These are phyloP conservation scores for Mortierella claussenii DNA, from an alignment of 192 early-diverging fungal species.

Conservation along the genomic window DNA sequence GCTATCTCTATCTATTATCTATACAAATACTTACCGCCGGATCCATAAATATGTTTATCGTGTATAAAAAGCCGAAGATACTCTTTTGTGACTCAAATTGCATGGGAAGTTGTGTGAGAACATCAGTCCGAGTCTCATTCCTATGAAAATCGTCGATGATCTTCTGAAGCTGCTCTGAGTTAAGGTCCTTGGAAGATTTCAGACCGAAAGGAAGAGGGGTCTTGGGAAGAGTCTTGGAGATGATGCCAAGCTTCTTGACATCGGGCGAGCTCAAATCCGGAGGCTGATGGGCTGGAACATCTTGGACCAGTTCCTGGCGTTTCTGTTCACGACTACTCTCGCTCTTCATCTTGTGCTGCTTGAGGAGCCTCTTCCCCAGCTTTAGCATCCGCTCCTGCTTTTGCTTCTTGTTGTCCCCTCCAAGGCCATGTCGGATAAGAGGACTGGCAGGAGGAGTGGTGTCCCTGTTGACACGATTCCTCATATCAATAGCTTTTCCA, in stretches of 20 bases:
- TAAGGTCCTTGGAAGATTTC: conserved; percentile 26
- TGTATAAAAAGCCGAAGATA: conserved; percentile 34
- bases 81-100: conserved; percentile 38
- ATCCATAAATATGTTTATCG: conserved; percentile 28
- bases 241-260: background rate
- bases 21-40: conserved; percentile 12
- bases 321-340: no score
- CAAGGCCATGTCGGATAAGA: conserved; percentile 1
- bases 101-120: conserved; percentile 13
- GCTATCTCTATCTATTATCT: background rate
- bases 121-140: conserved; percentile 37
- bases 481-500: no score
- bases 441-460: no score
- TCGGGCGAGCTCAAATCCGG: no score
- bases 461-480: no score
- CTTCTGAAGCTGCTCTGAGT: conserved; percentile 20
- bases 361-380: no score
- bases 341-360: no score
- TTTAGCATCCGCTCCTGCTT: background rate
- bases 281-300: background rate
- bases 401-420: background rate
- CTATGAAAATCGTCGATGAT: conserved; percentile 26
- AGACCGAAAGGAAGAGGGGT: conserved; percentile 20
- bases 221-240: background rate
- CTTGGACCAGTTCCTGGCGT: no score